Conservation (phyloP, 1,284 basidiomycete species). For the Spongiforma sp. region DNA sequence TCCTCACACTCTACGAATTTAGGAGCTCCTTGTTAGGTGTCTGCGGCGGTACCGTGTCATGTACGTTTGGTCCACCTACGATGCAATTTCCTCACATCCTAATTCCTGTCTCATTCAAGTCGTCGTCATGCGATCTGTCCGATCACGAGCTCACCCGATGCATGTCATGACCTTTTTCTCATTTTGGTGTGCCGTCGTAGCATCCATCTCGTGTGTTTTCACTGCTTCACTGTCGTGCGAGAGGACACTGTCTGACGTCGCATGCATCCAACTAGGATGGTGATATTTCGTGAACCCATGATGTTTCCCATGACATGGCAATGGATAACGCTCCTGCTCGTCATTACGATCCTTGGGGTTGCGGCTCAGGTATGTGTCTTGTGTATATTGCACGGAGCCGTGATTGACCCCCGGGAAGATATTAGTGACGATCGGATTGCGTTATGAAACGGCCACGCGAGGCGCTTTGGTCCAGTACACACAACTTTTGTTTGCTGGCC, state of each 20-base stretch:
- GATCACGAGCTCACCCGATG: conserved; percentile 73
- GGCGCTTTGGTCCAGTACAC: conserved; percentile 19
- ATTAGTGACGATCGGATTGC: conserved; percentile 15
- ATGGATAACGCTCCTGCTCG: conserved; percentile 40
- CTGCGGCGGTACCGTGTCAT: conserved; percentile 60
- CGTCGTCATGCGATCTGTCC: conserved; percentile 71
- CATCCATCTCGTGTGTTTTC: conserved; percentile 49
- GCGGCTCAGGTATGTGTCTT: conserved; percentile 46
- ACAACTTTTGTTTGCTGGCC: conserved; percentile 22
- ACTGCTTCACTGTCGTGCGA: conserved; percentile 15
- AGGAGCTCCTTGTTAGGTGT: conserved; percentile 66
- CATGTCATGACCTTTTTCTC: conserved; percentile 78
- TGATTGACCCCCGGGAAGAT: conserved; percentile 5
- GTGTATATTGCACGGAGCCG: neutral
- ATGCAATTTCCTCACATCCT: conserved; percentile 38
- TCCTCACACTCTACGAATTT: neutral
- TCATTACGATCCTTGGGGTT: conserved; percentile 52
- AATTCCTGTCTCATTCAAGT: conserved; percentile 32
- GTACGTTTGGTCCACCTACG: conserved; percentile 14
- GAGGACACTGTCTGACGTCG: neutral
- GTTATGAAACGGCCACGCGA: conserved; percentile 34
- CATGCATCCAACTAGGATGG: conserved; percentile 11
- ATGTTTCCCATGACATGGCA: conserved; percentile 46
- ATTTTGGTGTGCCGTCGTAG: conserved; percentile 61
- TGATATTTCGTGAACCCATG: conserved; percentile 32